Evolutionary conservation across 495 filamentous ascomycete species (phyloP), one percentile per base, ranked within the genome.

Genomic region (Podospora didyma): DNA sequence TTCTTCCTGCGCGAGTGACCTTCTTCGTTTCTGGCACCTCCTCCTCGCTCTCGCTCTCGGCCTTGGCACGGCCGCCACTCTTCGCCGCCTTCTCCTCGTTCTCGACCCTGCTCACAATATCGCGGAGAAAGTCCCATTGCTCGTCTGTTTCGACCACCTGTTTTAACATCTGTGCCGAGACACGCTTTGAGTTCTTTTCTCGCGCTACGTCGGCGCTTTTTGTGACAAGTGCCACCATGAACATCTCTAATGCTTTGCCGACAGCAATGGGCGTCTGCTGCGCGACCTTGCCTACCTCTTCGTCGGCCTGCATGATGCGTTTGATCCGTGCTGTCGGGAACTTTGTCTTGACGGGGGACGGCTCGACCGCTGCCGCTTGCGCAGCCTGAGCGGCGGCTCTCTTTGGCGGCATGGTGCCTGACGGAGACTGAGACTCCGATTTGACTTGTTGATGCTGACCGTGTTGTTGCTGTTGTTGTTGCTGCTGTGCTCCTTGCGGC

Each of bases 291-390:
- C 94, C 94, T 2, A 99, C 92, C 73, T 99, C 94, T 65, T 99
- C 94, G 66, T 99, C 94, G 7, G 94, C 94, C 72, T 99, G 94
- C 94, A 99, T 97, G 59, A 99, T 97, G 51, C 94, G 87, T 82
- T 99, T 99, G 71, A 97, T 99, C 49, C 94, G 84, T 55, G 94
- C 94, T 31, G 97, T 96, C 3, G 94, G 94, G 65, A 99, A 99
- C 60, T 97, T 96, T 20, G 92, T 97, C 72, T 85, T 90, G 52
- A 99, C 90, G 20, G 73, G 92, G 72, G 63, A 96, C 75, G 64
- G 80, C 74, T 68, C 77, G 57, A 74, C 64, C 46, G 57, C 63
- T n/a, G 62, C 61, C 44, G 58, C 61, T 35, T 34, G 50, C 7
- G 51, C 47, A 22, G 45, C 59, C 51, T 51, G 63, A 52, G 54